Evolutionary conservation across 2,329 filamentous ascomycete genomes (phyloP).

Genomic region (Microdochium trichocladiopsis): DNA sequence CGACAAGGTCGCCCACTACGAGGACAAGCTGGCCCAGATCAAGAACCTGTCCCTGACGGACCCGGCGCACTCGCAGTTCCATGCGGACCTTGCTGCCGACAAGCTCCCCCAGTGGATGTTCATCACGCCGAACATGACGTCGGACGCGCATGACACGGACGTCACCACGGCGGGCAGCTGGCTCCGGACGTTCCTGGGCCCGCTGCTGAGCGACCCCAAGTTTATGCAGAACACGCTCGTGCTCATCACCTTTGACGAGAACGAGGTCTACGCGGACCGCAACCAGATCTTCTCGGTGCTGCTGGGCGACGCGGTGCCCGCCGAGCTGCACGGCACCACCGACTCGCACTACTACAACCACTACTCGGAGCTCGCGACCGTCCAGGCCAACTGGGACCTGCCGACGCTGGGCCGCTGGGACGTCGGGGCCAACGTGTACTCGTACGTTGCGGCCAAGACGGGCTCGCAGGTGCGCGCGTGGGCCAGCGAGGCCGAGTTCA

Average conservation of each 20-base stretch:
- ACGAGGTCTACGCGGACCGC: conserved; percentile 56
- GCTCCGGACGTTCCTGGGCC: conserved; percentile 61
- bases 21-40: conserved; percentile 56
- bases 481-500: conserved; percentile 23
- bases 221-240: conserved; percentile 74
- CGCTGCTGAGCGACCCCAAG: conserved; percentile 59
- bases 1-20: conserved; percentile 53
- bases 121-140: conserved; percentile 69
- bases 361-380: conserved; percentile 62
- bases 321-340: conserved; percentile 55
- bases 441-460: conserved; percentile 52
- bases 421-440: conserved; percentile 64
- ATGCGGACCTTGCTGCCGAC: conserved; percentile 55
- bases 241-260: conserved; percentile 75
- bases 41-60: conserved; percentile 59
- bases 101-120: conserved; percentile 67
- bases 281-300: conserved; percentile 68
- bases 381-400: conserved; percentile 63
- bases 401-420: conserved; percentile 66
- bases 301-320: conserved; percentile 66
- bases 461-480: conserved; percentile 37
- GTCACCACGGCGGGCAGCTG: conserved; percentile 63
- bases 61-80: conserved; percentile 35
- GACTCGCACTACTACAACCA: conserved; percentile 68
- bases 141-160: conserved; percentile 68